Evolutionary conservation across 495 filamentous ascomycete genomes (phyloP), one percentile per base, ranked within the genome.

Genomic region (Diplogelasinospora grovesii): DNA sequence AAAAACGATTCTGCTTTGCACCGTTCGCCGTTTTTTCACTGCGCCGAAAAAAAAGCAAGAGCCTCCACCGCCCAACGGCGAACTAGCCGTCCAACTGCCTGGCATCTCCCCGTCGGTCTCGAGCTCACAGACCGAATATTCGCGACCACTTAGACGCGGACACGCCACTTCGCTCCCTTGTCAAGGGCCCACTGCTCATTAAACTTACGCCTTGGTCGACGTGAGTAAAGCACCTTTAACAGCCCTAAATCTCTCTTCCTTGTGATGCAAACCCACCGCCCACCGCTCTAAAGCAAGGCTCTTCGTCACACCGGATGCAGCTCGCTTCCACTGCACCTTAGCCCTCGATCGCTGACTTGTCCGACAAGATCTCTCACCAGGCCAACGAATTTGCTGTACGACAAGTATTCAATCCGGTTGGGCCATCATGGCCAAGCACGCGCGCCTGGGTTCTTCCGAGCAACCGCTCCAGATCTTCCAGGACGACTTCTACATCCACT

Each of bases 381-480:
- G 15, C 6, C 15, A 14, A 1, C 18, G 15, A n/a, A 26, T 30
- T 26, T 27, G 22, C 31, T 34, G 22, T 18, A 25, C 31, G 27
- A 43, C 38, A 28, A 31, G 22, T 22, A 29, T 40, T 29, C 28
- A 11, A n/a, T 22, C 16, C 21, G 32, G 29, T 41, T 40, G 32
- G 43, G 49, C 46, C 52, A 22, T 39, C 29, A 73, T 73, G 69
- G 65, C 64, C 59, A 65, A 63, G 54, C 56, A 80, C 67, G 78
- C 85, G 73, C 81, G 76, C 72, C 65, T 63, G 37, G 49, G 51
- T 53, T 61, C 63, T 38, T 68, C 72, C 49, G 68, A 75, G 52
- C 65, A 31, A 22, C 41, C 74, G 48, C 63, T 83, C 50, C 73
- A 82, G 42, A 77, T 81, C 55, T 84, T 73, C 59, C 68, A 80